Evolutionary conservation across 2,329 filamentous ascomycete species (phyloP).

Genomic region (Fusarium neocosmosporiellum): DNA sequence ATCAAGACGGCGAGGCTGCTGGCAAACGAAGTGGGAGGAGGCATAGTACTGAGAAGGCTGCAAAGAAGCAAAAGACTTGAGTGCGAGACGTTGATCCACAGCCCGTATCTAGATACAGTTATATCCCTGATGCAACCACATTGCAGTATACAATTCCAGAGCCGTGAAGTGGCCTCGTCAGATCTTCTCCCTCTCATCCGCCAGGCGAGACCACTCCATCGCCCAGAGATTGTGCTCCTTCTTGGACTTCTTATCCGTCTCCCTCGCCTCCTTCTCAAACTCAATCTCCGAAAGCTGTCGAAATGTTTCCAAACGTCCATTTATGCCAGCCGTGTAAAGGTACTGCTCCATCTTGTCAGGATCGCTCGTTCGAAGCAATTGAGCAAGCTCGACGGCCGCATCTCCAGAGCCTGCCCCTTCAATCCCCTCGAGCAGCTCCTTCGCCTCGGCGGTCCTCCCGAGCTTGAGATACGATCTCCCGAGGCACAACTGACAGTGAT

Average conservation of each 20-base stretch:
- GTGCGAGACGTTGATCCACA: background rate
- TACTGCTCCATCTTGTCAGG: slow-evolving; percentile 38
- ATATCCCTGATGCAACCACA: background rate
- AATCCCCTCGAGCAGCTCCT: slow-evolving; percentile 34
- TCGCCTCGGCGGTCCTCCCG: slow-evolving; percentile 39
- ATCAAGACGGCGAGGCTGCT: background rate
- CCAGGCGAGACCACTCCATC: slow-evolving; percentile 50
- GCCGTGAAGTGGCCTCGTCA: slow-evolving; percentile 17
- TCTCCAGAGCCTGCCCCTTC: slow-evolving; percentile 36
- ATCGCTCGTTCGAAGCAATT: slow-evolving; percentile 38
- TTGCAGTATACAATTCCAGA: background rate
- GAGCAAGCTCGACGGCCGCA: slow-evolving; percentile 44
- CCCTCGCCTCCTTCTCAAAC: slow-evolving; percentile 36
- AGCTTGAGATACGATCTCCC: slow-evolving; percentile 40
- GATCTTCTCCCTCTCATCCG: slow-evolving; percentile 36
- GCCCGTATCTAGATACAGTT: background rate
- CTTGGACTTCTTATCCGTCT: slow-evolving; percentile 19
- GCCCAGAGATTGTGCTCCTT: slow-evolving; percentile 46
- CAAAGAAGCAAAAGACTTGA: slow-evolving; percentile 44
- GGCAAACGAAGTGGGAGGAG: slow-evolving; percentile 41
- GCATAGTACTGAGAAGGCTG: slow-evolving; percentile 14
- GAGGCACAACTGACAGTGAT: slow-evolving; percentile 41
- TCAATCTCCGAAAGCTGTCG: slow-evolving; percentile 45
- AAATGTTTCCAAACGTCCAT: slow-evolving; percentile 42
- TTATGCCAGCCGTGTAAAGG: slow-evolving; percentile 42